Evolutionary conservation across 2,329 filamentous ascomycete species (phyloP).

Genomic region (Hymenoscyphus infarciens): DNA sequence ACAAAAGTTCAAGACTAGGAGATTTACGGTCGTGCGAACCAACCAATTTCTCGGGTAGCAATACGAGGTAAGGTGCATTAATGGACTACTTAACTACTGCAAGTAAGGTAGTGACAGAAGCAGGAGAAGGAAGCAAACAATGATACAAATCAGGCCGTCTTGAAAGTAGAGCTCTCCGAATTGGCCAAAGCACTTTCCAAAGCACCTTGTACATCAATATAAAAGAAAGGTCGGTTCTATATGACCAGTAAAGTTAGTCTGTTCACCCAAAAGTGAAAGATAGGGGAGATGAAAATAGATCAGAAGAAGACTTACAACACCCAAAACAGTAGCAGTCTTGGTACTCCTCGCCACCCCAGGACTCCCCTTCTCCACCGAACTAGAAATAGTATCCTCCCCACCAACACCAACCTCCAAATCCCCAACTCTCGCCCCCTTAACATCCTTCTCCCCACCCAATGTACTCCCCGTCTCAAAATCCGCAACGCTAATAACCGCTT

Average conservation of each 20-base stretch:
- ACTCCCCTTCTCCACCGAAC: constrained; percentile 19
- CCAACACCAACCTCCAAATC: constrained; percentile 11
- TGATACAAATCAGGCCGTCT: neutral
- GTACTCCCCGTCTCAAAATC: constrained; percentile 72
- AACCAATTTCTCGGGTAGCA: no score
- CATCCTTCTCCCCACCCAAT: constrained; percentile 65
- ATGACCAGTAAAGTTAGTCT: constrained; percentile 64
- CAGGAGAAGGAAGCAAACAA: neutral
- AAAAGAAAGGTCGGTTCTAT: constrained; percentile 85
- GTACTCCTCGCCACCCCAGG: constrained; percentile 21
- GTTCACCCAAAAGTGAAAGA: neutral
- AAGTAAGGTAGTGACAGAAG: neutral
- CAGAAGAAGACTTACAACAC: constrained; percentile 48
- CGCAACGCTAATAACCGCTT: constrained; percentile 88
- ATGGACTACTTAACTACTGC: neutral
- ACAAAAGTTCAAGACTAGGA: neutral
- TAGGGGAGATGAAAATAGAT: neutral
- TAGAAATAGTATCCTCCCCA: constrained; percentile 28
- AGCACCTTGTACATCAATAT: constrained; percentile 86
- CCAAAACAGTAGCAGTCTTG: constrained; percentile 23
- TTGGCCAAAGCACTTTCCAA: constrained; percentile 84
- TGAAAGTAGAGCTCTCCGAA: constrained; percentile 45
- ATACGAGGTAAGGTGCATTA: no score
- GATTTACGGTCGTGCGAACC: no score
- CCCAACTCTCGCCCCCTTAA: constrained; percentile 38